Conservation (phyloP, 352 stramenopile species). For the Globisporangium apiculatum region DNA sequence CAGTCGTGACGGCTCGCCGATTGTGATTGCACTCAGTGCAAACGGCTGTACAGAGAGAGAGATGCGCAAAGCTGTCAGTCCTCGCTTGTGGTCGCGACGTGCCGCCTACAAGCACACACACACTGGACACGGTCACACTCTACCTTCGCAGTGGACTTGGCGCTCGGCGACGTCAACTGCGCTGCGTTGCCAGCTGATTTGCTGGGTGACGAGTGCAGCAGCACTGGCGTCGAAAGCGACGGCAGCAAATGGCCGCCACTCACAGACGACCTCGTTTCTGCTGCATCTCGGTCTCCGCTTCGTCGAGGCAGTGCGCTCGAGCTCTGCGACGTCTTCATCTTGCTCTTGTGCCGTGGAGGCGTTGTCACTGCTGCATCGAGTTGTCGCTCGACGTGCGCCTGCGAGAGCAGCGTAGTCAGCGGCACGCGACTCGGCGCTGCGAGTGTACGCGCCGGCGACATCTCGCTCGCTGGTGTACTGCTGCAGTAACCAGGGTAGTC, state of each 20-base stretch:
- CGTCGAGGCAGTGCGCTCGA: not conserved
- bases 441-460: conserved; percentile 7
- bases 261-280: not conserved
- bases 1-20: conserved; percentile 20
- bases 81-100: not conserved
- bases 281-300: not conserved
- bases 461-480: no score
- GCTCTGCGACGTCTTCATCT: conserved; percentile 12
- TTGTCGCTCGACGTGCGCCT: not conserved
- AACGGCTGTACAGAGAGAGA: conserved; percentile 4
- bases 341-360: not conserved
- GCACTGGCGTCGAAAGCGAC: conserved; percentile 3
- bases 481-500: not conserved
- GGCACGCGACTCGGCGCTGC: conserved; percentile 3
- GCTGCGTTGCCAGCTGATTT: not conserved
- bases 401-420: conserved; percentile 3
- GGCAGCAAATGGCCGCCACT: conserved; percentile 1
- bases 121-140: not conserved
- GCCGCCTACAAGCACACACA: not conserved
- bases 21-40: conserved; percentile 14
- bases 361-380: not conserved
- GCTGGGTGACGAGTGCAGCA: conserved; percentile 5
- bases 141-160: not conserved
- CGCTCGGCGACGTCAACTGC: conserved; percentile 1
- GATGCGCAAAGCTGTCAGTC: not conserved